Conservation (phyloP, 2,329 filamentous ascomycete genomes). For the Trichoderma simmonsii region DNA sequence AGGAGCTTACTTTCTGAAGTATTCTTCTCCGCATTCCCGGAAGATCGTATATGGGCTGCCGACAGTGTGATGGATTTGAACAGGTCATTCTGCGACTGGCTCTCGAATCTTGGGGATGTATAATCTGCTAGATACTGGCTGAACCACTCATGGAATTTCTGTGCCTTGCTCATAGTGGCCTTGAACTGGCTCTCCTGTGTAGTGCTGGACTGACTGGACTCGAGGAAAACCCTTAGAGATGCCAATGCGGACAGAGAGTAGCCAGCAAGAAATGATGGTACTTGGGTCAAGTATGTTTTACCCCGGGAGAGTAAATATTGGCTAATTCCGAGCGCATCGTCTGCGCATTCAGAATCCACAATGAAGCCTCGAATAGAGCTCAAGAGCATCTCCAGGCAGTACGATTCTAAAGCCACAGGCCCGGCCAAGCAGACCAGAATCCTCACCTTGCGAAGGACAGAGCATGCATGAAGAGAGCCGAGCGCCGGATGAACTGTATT, state of each 20-base stretch:
- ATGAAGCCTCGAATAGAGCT: conserved; percentile 76
- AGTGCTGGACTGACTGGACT: conserved; percentile 71
- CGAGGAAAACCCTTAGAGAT: conserved; percentile 72
- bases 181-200: conserved; percentile 82
- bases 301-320: conserved; percentile 78
- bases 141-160: conserved; percentile 77
- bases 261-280: conserved; percentile 75
- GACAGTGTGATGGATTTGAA: conserved; percentile 68
- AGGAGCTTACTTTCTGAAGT: conserved; percentile 78
- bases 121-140: conserved; percentile 64
- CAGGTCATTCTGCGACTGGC: conserved; percentile 47
- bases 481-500: conserved; percentile 78
- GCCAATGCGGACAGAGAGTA: conserved; percentile 76
- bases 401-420: conserved; percentile 66
- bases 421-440: conserved; percentile 79
- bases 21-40: conserved; percentile 65
- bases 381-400: conserved; percentile 86
- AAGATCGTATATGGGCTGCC: conserved; percentile 62
- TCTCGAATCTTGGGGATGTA: conserved; percentile 50
- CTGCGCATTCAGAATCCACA: conserved; percentile 79
- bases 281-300: conserved; percentile 57
- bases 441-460: conserved; percentile 80
- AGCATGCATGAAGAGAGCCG: conserved; percentile 82
- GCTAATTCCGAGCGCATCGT: conserved; percentile 83
- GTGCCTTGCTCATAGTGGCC: conserved; percentile 71